Evolutionary conservation across 2,329 filamentous ascomycete genomes (phyloP).

Genomic region (Verticillium albo-atrum): DNA sequence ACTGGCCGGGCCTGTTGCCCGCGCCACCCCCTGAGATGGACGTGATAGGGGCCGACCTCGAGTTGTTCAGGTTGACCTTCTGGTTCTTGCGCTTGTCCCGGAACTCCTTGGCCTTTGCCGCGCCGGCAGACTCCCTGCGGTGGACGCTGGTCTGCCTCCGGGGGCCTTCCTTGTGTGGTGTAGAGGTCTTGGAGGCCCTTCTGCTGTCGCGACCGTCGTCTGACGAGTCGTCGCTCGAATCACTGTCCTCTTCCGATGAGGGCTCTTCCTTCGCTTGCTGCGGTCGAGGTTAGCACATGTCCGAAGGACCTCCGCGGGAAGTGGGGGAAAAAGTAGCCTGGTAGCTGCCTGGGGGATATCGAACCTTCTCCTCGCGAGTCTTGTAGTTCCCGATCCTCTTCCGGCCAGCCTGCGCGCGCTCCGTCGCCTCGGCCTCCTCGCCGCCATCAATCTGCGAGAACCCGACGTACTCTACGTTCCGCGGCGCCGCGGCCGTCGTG

Average conservation of each 20-base stretch:
- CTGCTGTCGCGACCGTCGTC: conserved; percentile 6
- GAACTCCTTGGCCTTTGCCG: conserved; percentile 43
- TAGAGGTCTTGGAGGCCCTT: conserved; percentile 7
- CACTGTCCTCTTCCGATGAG: conserved; percentile 14
- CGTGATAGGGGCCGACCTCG: background rate
- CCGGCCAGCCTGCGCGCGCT: conserved; percentile 25
- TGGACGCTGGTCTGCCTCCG: conserved; percentile 20
- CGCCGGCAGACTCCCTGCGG: conserved; percentile 32
- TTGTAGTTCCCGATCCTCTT: conserved; percentile 29
- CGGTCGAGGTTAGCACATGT: background rate
- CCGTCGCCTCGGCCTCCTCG: conserved; percentile 17
- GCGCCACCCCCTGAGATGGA: background rate
- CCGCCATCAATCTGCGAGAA: conserved; percentile 45
- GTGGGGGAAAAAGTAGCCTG: background rate
- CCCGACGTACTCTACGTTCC: conserved; percentile 57
- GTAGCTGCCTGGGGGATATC: conserved; percentile 2
- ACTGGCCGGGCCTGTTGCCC: conserved; percentile 8
- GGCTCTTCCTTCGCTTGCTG: conserved; percentile 6
- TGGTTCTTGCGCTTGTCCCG: conserved; percentile 59
- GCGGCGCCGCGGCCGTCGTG: conserved; percentile 22
- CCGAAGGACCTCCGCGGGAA: background rate
- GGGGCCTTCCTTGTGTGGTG: conserved; percentile 5
- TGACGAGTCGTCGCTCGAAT: conserved; percentile 21
- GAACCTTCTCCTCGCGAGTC: conserved; percentile 20
- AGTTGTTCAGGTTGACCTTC: conserved; percentile 58